Base-by-base conservation (phyloP, 164 flowering plant species). In the Malania oleifera region DNA sequence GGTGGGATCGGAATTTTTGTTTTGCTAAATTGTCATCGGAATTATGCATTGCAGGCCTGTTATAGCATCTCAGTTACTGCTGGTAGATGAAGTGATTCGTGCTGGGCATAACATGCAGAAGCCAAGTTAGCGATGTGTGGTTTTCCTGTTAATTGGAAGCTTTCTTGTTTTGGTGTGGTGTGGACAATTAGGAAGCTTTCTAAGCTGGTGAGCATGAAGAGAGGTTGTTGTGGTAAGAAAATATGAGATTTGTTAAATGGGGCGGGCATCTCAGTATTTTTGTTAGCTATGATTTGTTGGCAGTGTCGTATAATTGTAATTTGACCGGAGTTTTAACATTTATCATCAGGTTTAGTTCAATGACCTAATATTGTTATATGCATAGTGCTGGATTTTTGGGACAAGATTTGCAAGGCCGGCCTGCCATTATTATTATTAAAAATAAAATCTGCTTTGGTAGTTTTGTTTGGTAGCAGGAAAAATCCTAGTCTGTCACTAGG, bases 71-170 rank as follows among this genome's bases (percentile, higher is more conserved):
- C 99, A 95, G 74, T 69, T 95, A 73, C 74, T 95, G 25, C 70
- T 95, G 41, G 99, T 95, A 25, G 99, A 95, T 72, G 99, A 95
- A 80, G 97, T 95, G 39, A 95, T 95, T 52, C 96, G 99, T 44
- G 97, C 99, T 27, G 99, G 99, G 15, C 89, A 93, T 35, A 93
- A 93, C 70, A 93, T 90, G 99, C 66, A 96, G 77, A 90, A 90
- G 60, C 99, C 99, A 41, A 84, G 35, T 64, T 89, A 89, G 57
- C 41, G 56, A 25, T 40, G n/a, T 56, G 2, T 18, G 34, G 5
- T 38, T 43, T 60, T 48, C 11, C 5, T 18, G 1, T 20, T 20
- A 17, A 7, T 6, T 20, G 25, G 25, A 48, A 8, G 13, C 24
- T 48, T 20, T 20, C 18, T 11, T 20, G 12, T 48, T 48, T 7